Base-by-base conservation (phyloP, 805 yeast species). In the Candida tallmaniae region DNA sequence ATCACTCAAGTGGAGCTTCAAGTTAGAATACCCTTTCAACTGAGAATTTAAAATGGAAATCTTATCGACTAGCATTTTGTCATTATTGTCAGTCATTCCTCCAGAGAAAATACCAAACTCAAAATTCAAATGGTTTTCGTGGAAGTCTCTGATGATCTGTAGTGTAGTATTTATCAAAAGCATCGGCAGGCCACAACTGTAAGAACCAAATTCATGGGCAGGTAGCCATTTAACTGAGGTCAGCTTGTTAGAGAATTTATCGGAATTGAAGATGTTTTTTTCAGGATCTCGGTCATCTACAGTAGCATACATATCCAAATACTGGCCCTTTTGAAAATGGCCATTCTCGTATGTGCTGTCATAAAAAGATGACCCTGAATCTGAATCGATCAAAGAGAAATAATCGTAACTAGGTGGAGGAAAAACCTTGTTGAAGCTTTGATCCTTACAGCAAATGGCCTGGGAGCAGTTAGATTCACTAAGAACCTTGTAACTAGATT, bases 51-150 rank as follows among this genome's bases (percentile, higher is more conserved):
- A 83, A 39, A 82, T 85, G 39, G 74, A 72, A 24, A 77, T 81
- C 30, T 71, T 61, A 34, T 69, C 70, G 45, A 68, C 64, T 26
- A 65, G 60, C 7, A 60, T 45, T 36, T 70, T 76, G 42, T 73
- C 78, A n/a, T 26, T 21, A 50, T 80, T 87, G 52, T 80, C 86
- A 31, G 77, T 78, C 50, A 79, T 63, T 46, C 80, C 89, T 35
- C 88, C 88, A 3, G 87, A 81, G 64, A 81, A 81, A 22, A 81
- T 56, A 1, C 81, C 73, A 50, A 80, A 80, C 32, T 78, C 81
- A 46, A 71, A 80, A 10, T 60, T 46, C 16, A 42, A 35, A 30
- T 63, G 62, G 27, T 46, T 44, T 22, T 44, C 46, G 35, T 47
- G 51, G 15, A 45, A 38, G 27, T 46, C 43, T 16, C 47, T 29